Base-by-base conservation (phyloP, 1,284 basidiomycete genomes). In the Malassezia vespertilionis region DNA sequence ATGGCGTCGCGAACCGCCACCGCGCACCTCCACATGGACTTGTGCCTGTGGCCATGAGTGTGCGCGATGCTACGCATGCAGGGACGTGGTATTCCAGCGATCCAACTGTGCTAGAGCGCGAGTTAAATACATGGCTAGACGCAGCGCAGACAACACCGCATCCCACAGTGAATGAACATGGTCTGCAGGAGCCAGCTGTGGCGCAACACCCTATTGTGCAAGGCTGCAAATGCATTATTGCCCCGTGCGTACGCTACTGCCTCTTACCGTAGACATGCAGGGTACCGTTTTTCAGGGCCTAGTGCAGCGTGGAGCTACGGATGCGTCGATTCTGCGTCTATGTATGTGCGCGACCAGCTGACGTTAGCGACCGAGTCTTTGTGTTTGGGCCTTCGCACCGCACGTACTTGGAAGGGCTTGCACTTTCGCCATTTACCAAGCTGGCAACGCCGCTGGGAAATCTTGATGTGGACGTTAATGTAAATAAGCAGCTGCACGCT, bases 301-400 rank as follows among this genome's bases (percentile, higher is more conserved):
- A 78, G 89, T 2, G 91, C 93, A 1, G 93, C 89, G 1, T 96
- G 86, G 84, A 91, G 91, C 0, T 99, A 97, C 72, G 82, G 80
- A 64, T 80, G 80, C 60, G 84, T 97, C 46, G 84, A 93, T 61
- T 80, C 79, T 0, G 76, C 76, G 10, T 77, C 76, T 58, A 84
- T 95, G 90, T 90, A 60, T 60, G 82, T 65, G 21, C 8, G 2
- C 18, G 5, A 15, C 21, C 2, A 15, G 15, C 15, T 24, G 17
- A 32, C 20, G 17, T 9, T 47, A 95, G 89, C 44, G 84, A 85
- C 63, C 80, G 86, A 4, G 83, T 99, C 36, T 89, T 97, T 66
- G 79, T 99, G 43, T 79, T 99, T 3, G 93, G 93, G 0, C 93
- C 93, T 2, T 90, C 90, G 0, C 93, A 99, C 71, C 87, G 95